phyloP scores from a whole-genome alignment of 2,329 filamentous ascomycete species.

The Balansia obtecta region DNA sequence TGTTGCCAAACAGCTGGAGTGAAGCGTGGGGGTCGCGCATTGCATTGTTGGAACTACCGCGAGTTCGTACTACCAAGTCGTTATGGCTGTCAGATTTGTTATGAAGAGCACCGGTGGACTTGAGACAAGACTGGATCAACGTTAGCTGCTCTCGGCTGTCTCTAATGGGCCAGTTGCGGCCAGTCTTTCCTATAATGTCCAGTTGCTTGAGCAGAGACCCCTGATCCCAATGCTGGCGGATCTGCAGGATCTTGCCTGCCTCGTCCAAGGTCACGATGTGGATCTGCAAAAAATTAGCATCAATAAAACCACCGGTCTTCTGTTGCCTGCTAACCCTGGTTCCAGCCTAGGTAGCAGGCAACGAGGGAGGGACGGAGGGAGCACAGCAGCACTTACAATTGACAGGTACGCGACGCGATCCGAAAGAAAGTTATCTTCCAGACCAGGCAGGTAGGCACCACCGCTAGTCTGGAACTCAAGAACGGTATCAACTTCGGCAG shows the following conservation, averaged over 20 bases:
- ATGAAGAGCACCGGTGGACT: constrained; percentile 29
- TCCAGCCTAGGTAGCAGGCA: not conserved
- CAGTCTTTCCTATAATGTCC: constrained; percentile 81
- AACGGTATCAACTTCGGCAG: constrained; percentile 73
- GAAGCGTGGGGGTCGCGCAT: constrained; percentile 56
- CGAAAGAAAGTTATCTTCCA: constrained; percentile 89
- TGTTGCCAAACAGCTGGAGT: constrained; percentile 61
- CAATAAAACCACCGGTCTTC: not conserved
- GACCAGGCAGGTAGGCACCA: constrained; percentile 72
- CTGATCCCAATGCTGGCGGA: constrained; percentile 92
- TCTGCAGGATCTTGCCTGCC: constrained; percentile 68
- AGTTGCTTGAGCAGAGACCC: constrained; percentile 84
- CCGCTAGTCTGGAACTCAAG: constrained; percentile 73
- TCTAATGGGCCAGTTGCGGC: constrained; percentile 88
- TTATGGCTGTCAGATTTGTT: constrained; percentile 20
- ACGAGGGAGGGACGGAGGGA: not conserved
- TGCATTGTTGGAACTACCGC: constrained; percentile 40
- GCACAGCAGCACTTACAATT: constrained; percentile 51
- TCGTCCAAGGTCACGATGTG: constrained; percentile 80
- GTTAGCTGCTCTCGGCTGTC: constrained; percentile 75
- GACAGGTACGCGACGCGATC: constrained; percentile 70
- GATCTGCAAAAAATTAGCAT: constrained; percentile 36
- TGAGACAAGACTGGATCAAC: constrained; percentile 54
- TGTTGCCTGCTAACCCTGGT: not conserved
- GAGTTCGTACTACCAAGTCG: constrained; percentile 30